These are phyloP conservation scores for Suhomyces prunicola DNA, from an alignment of 805 yeast species.

Conservation along the genomic window DNA sequence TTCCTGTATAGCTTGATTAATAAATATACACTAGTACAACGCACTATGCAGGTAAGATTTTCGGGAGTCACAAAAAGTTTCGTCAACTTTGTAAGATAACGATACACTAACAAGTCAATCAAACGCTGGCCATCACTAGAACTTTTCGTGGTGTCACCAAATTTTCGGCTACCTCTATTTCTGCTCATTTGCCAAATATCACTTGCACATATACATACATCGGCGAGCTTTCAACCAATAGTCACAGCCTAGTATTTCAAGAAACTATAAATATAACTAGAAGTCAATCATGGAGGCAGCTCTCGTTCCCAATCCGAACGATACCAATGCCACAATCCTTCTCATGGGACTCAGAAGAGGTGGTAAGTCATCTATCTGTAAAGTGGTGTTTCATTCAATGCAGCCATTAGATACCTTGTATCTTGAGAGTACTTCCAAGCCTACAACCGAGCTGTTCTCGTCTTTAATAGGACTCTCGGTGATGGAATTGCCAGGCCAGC, in stretches of 20 bases:
- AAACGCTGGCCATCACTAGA: not conserved
- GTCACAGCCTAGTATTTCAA: not conserved
- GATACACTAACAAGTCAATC: not conserved
- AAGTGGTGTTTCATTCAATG: constrained; percentile 95
- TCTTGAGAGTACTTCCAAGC: constrained; percentile 84
- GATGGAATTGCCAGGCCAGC: constrained; percentile 93
- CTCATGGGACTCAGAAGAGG: constrained; percentile 87
- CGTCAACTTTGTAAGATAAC: not conserved
- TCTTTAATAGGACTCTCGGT: constrained; percentile 84
- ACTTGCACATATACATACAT: not conserved
- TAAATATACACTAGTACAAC: not conserved
- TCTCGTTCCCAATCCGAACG: constrained; percentile 35
- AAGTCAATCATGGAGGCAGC: constrained; percentile 12
- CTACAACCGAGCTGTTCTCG: constrained; percentile 78
- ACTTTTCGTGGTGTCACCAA: not conserved
- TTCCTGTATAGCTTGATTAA: not conserved
- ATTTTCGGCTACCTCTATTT: not conserved
- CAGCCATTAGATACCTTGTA: constrained; percentile 92
- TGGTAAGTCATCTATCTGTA: constrained; percentile 93
- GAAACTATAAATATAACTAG: not conserved
- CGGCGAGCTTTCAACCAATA: not conserved
- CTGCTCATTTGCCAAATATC: not conserved
- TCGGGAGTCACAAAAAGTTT: not conserved
- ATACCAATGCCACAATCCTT: constrained; percentile 74
- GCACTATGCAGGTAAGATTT: not conserved